These are phyloP conservation scores for Phanerochaete carnosa DNA, from an alignment of 768 basidiomycete species.

Conservation along the genomic window DNA sequence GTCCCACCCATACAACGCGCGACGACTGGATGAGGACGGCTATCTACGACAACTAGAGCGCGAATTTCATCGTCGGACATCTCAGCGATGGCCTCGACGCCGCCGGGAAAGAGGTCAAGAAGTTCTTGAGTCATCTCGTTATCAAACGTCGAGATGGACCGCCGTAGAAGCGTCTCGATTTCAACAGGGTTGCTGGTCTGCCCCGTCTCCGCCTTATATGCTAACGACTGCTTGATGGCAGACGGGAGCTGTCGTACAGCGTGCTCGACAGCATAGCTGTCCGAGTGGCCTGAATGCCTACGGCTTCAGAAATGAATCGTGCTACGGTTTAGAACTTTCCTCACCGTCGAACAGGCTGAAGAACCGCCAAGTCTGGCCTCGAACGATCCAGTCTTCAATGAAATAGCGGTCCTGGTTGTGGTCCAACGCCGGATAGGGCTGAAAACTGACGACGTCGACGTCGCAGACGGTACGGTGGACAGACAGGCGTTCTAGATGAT, in stretches of 20 bases:
- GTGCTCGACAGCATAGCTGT: conserved; percentile 42
- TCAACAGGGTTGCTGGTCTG: conserved; percentile 21
- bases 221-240: conserved; percentile 26
- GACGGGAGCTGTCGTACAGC: conserved; percentile 36
- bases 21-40: conserved; percentile 33
- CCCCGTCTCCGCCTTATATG: conserved; percentile 28
- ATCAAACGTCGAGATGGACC: conserved; percentile 38
- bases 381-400: conserved; percentile 37
- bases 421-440: conserved; percentile 33
- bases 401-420: conserved; percentile 34
- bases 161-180: conserved; percentile 35
- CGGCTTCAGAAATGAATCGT: neutral
- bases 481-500: conserved; percentile 38
- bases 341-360: conserved; percentile 43
- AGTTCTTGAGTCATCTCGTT: conserved; percentile 38
- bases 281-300: conserved; percentile 26
- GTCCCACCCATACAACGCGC: conserved; percentile 49
- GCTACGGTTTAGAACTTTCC: conserved; percentile 20
- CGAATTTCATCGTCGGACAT: conserved; percentile 55
- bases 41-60: conserved; percentile 39
- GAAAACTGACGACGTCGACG: conserved; percentile 40
- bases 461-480: conserved; percentile 28
- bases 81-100: conserved; percentile 43
- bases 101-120: conserved; percentile 47
- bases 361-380: conserved; percentile 35